Conservation (phyloP, 495 filamentous ascomycete genomes). For the Penicillium coffeae region DNA sequence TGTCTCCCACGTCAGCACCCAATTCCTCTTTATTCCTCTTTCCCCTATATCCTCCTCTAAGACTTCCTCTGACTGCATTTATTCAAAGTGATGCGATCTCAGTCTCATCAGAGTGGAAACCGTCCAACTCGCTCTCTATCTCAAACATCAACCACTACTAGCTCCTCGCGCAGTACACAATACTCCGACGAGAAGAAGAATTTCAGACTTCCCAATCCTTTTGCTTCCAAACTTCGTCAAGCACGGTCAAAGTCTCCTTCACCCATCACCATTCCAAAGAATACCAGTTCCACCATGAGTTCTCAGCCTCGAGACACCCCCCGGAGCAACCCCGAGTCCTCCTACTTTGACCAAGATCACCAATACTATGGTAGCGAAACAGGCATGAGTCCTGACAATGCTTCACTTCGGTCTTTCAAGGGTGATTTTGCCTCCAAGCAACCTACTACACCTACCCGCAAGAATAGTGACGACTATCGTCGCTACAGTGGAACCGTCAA, state of each 20-base stretch:
- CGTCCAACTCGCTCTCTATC: constrained; percentile 21
- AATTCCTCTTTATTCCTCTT: background rate
- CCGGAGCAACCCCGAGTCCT: constrained; percentile 6
- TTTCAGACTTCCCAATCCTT: constrained; percentile 5
- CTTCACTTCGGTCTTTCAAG: constrained; percentile 17
- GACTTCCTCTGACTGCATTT: background rate
- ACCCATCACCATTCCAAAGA: constrained; percentile 14
- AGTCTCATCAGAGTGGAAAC: constrained; percentile 11
- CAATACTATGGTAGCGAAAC: constrained; percentile 17
- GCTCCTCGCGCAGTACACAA: constrained; percentile 17
- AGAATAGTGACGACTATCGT: constrained; percentile 34
- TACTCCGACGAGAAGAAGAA: constrained; percentile 16
- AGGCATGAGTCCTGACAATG: constrained; percentile 18
- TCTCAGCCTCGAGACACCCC: background rate
- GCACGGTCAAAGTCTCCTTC: constrained; percentile 18
- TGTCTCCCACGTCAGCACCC: constrained; percentile 5
- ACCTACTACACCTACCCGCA: constrained; percentile 19
- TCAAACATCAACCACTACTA: constrained; percentile 22
- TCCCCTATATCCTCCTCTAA: background rate
- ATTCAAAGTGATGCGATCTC: constrained; percentile 20
- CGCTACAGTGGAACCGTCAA: constrained; percentile 41
- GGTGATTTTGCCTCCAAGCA: constrained; percentile 3
- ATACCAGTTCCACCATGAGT: background rate
- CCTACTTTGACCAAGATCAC: constrained; percentile 18
- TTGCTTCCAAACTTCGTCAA: constrained; percentile 17